Conservation (phyloP, 2,329 filamentous ascomycete genomes). For the Penicillium capsulatum region DNA sequence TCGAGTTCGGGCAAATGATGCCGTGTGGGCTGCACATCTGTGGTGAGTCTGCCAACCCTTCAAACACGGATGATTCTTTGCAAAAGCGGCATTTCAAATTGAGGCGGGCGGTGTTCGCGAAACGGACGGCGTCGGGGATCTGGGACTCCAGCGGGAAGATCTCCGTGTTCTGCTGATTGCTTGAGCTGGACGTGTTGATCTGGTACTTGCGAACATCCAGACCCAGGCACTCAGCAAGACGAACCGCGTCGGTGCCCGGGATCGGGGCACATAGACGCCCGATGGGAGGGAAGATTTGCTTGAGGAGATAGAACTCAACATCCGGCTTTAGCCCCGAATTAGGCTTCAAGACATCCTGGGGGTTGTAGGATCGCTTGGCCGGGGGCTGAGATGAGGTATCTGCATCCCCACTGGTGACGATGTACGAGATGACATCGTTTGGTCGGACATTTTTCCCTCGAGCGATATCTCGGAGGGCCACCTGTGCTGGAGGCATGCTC, state of each 20-base stretch:
- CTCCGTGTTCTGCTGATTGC: constrained; percentile 57
- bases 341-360: constrained; percentile 75
- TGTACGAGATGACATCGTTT: constrained; percentile 93
- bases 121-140: constrained; percentile 85
- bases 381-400: constrained; percentile 60
- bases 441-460: constrained; percentile 84
- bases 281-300: constrained; percentile 96
- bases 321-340: constrained; percentile 76
- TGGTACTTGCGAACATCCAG: constrained; percentile 86
- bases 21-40: constrained; percentile 67
- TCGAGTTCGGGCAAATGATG: constrained; percentile 61
- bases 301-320: constrained; percentile 96
- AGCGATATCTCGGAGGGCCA: constrained; percentile 81
- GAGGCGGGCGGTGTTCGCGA: constrained; percentile 73
- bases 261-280: constrained; percentile 97
- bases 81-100: constrained; percentile 77
- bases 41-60: constrained; percentile 62
- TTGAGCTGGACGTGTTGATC: constrained; percentile 56
- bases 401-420: constrained; percentile 69
- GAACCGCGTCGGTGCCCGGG: constrained; percentile 80
- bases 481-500: constrained; percentile 95
- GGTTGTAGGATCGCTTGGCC: constrained; percentile 83
- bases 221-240: constrained; percentile 88
- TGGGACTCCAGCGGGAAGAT: constrained; percentile 92
- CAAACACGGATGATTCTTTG: constrained; percentile 67